phyloP scores from a whole-genome alignment of 805 yeast species.

The Hemisphaericaspora nanyangensis region DNA sequence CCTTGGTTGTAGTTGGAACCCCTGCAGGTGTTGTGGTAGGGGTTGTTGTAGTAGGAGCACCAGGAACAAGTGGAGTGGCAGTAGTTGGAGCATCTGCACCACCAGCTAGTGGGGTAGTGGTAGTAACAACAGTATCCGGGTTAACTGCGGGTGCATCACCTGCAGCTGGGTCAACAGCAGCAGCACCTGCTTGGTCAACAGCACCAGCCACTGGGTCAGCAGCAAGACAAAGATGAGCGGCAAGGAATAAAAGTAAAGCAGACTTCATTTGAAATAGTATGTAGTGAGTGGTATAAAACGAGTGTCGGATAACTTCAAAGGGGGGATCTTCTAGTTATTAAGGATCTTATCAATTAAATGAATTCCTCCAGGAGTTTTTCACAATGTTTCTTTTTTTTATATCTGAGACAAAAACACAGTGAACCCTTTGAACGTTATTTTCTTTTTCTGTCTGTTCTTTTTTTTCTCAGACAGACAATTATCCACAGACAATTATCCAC shows the following conservation, averaged over 20 bases:
- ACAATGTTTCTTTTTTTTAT: too few relatives aligned
- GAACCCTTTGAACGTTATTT: too few relatives aligned
- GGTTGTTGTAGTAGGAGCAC: slow-evolving; percentile 11
- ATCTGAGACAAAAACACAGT: too few relatives aligned
- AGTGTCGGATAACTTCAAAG: neutral
- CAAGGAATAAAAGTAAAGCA: neutral
- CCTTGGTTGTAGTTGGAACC: slow-evolving; percentile 10
- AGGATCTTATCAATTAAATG: neutral
- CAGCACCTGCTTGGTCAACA: too few relatives aligned
- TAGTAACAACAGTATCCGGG: too few relatives aligned
- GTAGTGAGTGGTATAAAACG: neutral
- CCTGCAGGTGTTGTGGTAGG: slow-evolving; percentile 11
- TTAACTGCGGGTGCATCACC: slow-evolving; percentile 16
- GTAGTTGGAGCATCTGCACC: slow-evolving; percentile 13
- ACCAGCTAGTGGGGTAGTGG: slow-evolving; percentile 9
- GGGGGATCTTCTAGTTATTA: neutral
- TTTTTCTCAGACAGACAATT: too few relatives aligned
- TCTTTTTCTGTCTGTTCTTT: too few relatives aligned
- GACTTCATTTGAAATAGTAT: too few relatives aligned
- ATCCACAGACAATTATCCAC: too few relatives aligned
- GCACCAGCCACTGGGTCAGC: slow-evolving; percentile 11
- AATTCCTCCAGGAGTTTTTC: too few relatives aligned
- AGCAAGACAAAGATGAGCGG: slow-evolving; percentile 7
- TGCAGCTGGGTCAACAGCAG: slow-evolving; percentile 14
- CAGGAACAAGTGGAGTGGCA: slow-evolving; percentile 12